Evolutionary conservation across 345 rosid genomes (phyloP).

Genomic region (Stellera chamaejasme): DNA sequence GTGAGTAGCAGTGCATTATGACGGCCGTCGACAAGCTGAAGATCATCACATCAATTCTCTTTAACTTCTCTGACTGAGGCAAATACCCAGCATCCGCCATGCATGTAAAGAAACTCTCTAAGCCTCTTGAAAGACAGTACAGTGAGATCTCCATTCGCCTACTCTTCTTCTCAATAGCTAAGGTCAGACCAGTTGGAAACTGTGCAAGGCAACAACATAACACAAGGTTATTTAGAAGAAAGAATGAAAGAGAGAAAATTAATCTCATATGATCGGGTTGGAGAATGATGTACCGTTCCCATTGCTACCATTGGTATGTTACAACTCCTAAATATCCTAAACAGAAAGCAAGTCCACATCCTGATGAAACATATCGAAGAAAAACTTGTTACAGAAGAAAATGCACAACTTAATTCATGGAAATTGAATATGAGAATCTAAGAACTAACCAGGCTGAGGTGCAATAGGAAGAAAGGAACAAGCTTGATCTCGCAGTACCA

Average conservation of each 20-base stretch:
- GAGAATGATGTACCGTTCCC: conserved; percentile 47
- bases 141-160: conserved; percentile 80
- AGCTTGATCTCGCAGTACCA: conserved; percentile 85
- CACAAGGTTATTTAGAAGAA: neutral
- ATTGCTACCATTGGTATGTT: conserved; percentile 73
- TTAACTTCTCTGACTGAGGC: conserved; percentile 38
- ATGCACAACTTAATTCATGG: too few species aligned
- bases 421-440: neutral
- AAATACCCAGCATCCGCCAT: conserved; percentile 55
- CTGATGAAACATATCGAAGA: conserved; percentile 21
- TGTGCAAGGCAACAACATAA: conserved; percentile 15
- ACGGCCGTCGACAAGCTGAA: conserved; percentile 75
- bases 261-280: neutral
- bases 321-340: conserved; percentile 62
- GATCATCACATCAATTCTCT: conserved; percentile 65
- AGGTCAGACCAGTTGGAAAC: conserved; percentile 74
- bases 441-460: conserved; percentile 71
- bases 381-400: too few species aligned
- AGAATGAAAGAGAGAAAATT: too few species aligned
- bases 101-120: conserved; percentile 76
- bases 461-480: conserved; percentile 72
- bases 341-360: conserved; percentile 86
- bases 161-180: conserved; percentile 86
- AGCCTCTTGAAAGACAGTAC: conserved; percentile 69
- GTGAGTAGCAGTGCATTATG: conserved; percentile 82